A percentile compares a stretch with the other conserved stretches of the same genome.
Evolutionary conservation across 805 yeast species (phyloP).

Genomic region (Candida arabinofermentans): DNA sequence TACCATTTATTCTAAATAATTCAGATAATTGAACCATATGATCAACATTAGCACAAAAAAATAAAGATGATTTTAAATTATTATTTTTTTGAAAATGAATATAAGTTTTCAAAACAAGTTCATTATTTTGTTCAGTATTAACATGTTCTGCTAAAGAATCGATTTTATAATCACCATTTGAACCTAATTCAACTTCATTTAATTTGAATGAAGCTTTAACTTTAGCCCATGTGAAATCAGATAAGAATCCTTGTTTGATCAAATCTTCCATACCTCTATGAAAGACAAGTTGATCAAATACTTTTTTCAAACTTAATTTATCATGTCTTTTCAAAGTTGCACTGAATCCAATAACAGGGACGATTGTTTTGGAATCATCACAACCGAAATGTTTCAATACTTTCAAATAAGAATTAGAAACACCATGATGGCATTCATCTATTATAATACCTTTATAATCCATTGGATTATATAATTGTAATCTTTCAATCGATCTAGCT

Average conservation of each 20-base stretch:
- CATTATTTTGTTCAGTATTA: conserved; percentile 51
- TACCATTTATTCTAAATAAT: conserved; percentile 52
- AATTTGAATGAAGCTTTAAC: conserved; percentile 40
- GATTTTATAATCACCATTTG: conserved; percentile 50
- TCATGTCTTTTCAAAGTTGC: conserved; percentile 87
- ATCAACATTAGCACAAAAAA: conserved; percentile 72
- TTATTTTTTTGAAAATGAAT: conserved; percentile 38
- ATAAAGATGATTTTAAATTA: conserved; percentile 55
- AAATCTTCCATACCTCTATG: conserved; percentile 62
- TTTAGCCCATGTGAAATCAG: conserved; percentile 62
- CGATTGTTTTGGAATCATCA: conserved; percentile 33
- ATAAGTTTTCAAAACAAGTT: conserved; percentile 51
- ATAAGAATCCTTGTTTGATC: conserved; percentile 65
- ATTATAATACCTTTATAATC: conserved; percentile 71
- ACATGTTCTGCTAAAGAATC: conserved; percentile 49
- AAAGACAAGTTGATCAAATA: conserved; percentile 71
- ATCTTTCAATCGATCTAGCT: conserved; percentile 37
- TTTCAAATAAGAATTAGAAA: conserved; percentile 60
- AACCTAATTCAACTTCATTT: conserved; percentile 18
- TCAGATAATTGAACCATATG: conserved; percentile 58
- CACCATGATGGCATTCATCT: conserved; percentile 93
- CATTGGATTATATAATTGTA: conserved; percentile 49
- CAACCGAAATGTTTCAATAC: conserved; percentile 60
- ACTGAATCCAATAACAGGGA: conserved; percentile 76
- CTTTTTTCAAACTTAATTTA: conserved; percentile 48